Evolutionary conservation across 2,329 filamentous ascomycete genomes (phyloP), one percentile per base, ranked within the genome.

Genomic region (Penicillium polonicum): DNA sequence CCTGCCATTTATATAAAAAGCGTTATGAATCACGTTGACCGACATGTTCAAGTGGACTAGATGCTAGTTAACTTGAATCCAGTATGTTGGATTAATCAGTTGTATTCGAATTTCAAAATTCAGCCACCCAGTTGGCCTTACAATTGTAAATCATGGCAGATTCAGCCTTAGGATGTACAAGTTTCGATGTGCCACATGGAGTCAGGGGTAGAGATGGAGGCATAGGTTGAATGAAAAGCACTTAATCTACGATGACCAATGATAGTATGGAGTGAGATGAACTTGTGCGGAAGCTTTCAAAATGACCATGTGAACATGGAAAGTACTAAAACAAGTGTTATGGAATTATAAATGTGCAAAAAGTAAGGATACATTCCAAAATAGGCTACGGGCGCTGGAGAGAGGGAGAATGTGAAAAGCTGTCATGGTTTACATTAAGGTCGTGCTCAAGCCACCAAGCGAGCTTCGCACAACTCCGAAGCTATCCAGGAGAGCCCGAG

Each of bases 341-440:
- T 35, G 13, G 17, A 51, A 19, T 29, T 48, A 57, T 48, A n/a
- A 29, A 48, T 15, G 35, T 36, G 9, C 21, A 38, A 39, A 51
- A 49, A 19, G 38, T 21, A 15, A 46, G 41, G 38, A 60, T 64
- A 66, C 59, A 64, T 66, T 66, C 50, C 44, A 60, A 60, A 61
- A 55, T 55, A 54, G 57, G 59, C 60, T 65, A 65, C 64, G 54
- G 58, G 56, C 56, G 49, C 62, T 61, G 62, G 60, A 62, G 50
- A 58, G 53, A 56, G 48, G 48, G 57, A 58, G 51, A 63, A 57
- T 45, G 59, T 60, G 64, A 61, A 65, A 65, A 67, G 64, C 64
- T 61, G 64, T 67, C 65, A 67, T 67, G 64, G 63, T 67, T 67
- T 68, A 68, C 65, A 68, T 66, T 67, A 66, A 65, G 59, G 58